phyloP scores from a whole-genome alignment of 306 rosid species.

The Adenanthera pavonina region DNA sequence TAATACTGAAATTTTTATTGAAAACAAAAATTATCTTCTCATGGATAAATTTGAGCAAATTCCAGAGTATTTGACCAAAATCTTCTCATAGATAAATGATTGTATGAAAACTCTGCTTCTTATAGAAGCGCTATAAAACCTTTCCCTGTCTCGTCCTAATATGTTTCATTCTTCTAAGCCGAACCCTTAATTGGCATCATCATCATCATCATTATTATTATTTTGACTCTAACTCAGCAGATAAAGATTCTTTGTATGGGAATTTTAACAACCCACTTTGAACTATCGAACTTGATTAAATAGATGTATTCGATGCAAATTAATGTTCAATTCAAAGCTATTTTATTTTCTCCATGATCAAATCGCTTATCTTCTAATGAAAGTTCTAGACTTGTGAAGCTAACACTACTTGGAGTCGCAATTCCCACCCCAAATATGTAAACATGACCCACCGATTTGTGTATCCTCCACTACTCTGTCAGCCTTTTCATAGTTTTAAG shows the following conservation, averaged over 20 bases:
- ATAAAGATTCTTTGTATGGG: not conserved
- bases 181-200: not conserved
- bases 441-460: not conserved
- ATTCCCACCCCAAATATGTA: not conserved
- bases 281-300: not conserved
- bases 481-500: not conserved
- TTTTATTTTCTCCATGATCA: not conserved
- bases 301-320: not conserved
- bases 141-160: not conserved
- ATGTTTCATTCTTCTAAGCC: not conserved
- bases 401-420: not conserved
- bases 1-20: not conserved
- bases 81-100: not conserved
- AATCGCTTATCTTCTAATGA: not conserved
- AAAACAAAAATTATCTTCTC: too few relatives aligned
- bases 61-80: too few relatives aligned
- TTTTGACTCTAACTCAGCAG: not conserved
- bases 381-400: not conserved
- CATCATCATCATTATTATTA: not conserved
- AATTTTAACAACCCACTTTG: not conserved
- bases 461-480: not conserved
- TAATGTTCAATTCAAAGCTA: not conserved
- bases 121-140: not conserved
- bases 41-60: not conserved
- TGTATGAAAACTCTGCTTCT: not conserved